Percentiles rank a stretch among this genome's conserved stretches.
phyloP scores from a whole-genome alignment of 2,329 filamentous ascomycete genomes.

The Curvularia sp. region DNA sequence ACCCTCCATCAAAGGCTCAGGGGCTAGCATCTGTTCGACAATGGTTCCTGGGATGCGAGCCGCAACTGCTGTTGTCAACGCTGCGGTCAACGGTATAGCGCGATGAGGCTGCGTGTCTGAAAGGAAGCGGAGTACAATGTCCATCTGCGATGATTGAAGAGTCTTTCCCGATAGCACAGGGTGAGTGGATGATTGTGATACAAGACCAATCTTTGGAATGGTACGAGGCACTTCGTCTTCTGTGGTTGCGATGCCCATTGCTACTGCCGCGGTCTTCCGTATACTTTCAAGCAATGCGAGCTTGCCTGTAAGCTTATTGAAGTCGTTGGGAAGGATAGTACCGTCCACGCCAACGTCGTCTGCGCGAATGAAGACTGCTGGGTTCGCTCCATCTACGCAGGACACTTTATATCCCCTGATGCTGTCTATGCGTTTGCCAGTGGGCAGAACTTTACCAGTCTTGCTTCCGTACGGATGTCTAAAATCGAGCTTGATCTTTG shows the following conservation, averaged over 20 bases:
- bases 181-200: conserved; percentile 54
- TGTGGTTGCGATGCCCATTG: conserved; percentile 65
- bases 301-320: conserved; percentile 58
- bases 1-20: conserved; percentile 34
- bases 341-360: conserved; percentile 59
- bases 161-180: conserved; percentile 49
- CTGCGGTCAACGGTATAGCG: conserved; percentile 53
- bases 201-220: conserved; percentile 69
- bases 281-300: conserved; percentile 65
- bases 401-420: conserved; percentile 61
- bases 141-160: conserved; percentile 41
- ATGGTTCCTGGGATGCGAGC: conserved; percentile 48
- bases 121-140: conserved; percentile 54
- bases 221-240: conserved; percentile 59
- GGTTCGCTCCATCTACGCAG: conserved; percentile 69
- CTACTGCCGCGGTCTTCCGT: conserved; percentile 62
- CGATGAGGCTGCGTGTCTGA: conserved; percentile 55
- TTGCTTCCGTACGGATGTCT: conserved; percentile 68
- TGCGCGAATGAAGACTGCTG: conserved; percentile 67
- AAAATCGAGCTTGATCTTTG: conserved; percentile 67
- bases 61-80: conserved; percentile 53
- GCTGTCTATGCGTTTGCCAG: conserved; percentile 61
- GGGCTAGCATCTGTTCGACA: conserved; percentile 42
- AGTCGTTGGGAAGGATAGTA: conserved; percentile 61
- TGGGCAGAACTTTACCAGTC: conserved; percentile 68